Evolutionary conservation across 352 stramenopile genomes (phyloP), one percentile per base, ranked within the genome.

Genomic region (Elongisporangium undulatum): DNA sequence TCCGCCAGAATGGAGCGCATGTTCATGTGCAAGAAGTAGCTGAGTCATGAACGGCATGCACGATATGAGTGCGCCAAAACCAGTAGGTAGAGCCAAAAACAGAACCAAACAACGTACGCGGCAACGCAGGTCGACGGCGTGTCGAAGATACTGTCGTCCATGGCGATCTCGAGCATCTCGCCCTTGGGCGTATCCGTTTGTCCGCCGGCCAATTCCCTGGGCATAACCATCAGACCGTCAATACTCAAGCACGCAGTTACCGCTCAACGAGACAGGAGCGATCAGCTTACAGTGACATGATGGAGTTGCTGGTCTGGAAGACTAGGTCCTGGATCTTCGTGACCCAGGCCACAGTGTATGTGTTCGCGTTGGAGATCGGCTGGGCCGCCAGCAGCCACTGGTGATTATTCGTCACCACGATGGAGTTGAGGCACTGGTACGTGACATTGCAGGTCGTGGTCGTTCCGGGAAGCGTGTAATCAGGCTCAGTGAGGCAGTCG

Each of bases 121-220:
- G n/a, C 39, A n/a, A 19, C 58, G 39, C 63, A 54, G 2, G 17
- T 48, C 2, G 53, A 56, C 12, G 74, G 77, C 9, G 74, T 87
- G 50, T 71, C 58, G 53, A 91, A 86, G 59, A 91, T 85, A 0
- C 50, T 71, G 57, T 79, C 64, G 55, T 88, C 79, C 17, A 87
- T 58, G 17, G 53, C 48, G 15, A 89, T 63, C 21, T 85, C 69
- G 69, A 85, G 77, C 19, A 87, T 61, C 4, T 65, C 54, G 29
- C 51, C 62, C 54, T 85, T 85, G 12, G 56, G 49, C 3, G 63
- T 41, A 17, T 62, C 54, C 8, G 57, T 74, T 1, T 59, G 56
- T 0, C 67, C 34, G 39, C 72, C 75, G 26, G 70, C 58, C 8
- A 85, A 53, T 67, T 79, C 64, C 50, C 72, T 74, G 51, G 8